Conservation (phyloP, 306 rosid species). For the Sicyos edulis region DNA sequence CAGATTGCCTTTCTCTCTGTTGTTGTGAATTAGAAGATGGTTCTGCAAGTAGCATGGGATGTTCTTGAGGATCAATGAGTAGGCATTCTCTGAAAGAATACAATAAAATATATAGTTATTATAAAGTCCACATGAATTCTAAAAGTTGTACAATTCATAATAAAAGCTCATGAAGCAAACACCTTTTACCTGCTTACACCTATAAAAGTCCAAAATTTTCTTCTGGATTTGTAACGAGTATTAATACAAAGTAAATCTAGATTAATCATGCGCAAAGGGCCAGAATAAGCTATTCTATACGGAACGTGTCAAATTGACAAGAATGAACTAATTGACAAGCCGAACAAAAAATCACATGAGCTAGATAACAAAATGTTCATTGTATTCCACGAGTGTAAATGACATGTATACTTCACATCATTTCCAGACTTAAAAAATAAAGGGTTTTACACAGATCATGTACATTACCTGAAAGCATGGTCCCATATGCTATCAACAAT, state of each 20-base stretch:
- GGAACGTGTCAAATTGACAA: neutral
- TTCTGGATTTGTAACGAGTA: neutral
- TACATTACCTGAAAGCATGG: constrained; percentile 84
- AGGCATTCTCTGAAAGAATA: constrained; percentile 66
- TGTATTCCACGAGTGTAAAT: neutral
- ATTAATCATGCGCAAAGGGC: neutral
- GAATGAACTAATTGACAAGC: neutral
- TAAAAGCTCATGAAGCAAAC: neutral
- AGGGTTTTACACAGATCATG: neutral
- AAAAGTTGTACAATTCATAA: neutral
- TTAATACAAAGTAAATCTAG: neutral
- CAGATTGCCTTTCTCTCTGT: constrained; percentile 77
- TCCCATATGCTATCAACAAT: constrained; percentile 97
- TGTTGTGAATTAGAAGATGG: constrained; percentile 84
- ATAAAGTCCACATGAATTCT: neutral
- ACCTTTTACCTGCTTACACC: neutral
- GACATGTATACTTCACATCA: neutral
- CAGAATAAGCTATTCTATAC: neutral
- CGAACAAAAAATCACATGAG: neutral
- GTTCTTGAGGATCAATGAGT: constrained; percentile 87
- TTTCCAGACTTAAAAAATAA: neutral
- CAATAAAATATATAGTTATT: constrained; percentile 11
- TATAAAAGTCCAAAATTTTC: neutral
- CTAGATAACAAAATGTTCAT: neutral
- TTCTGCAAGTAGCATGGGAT: constrained; percentile 97